Base-by-base conservation (phyloP, 2,329 filamentous ascomycete species). In the Botrytis tulipae region DNA sequence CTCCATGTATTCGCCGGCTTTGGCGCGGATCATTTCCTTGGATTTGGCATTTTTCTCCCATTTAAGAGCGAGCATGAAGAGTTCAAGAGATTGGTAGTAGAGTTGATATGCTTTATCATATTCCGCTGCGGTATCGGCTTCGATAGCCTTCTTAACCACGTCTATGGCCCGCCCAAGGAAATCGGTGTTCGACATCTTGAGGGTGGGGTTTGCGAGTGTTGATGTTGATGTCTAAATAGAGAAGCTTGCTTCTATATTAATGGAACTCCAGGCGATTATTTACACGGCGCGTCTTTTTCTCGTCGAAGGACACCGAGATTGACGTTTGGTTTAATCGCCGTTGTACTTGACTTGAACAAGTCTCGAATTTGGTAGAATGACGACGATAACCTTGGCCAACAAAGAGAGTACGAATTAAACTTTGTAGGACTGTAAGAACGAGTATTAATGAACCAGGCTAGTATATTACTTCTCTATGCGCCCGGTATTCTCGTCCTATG, bases 31-130 rank as follows among this genome's bases (percentile, higher is more conserved):
- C 89, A 97, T 97, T 82, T 97, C 94, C 86, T 98, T 98, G 76
- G 94, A 95, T 79, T 95, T 95, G 76, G 93, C 91, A 85, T 98
- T 98, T 89, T 98, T 99, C 86, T 99, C 96, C 95, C 95, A 99
- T 87, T 99, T 99, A 75, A 99, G 88, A 48, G 96, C 96, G 75
- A 98, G 92, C 93, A 99, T 97, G 87, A 98, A 99, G 74, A 98
- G 90, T 84, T 99, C 95, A 79, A 99, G 92, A 70, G 95, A 92
- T 78, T 94, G 91, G 86, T 97, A 98, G 89, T 99, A 99, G 76
- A 92, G 88, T 82, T 97, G 93, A 83, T 98, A 98, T 73, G 96
- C 96, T 83, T 97, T 95, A 80, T 98, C 94, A 84, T 99, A 99
- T 82, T 98, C 94, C 82, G 94, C 95, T 63, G 93, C 92, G 78